These are phyloP conservation scores for Petrea volubilis DNA, from an alignment of 257 asterid genomes.

Conservation along the genomic window DNA sequence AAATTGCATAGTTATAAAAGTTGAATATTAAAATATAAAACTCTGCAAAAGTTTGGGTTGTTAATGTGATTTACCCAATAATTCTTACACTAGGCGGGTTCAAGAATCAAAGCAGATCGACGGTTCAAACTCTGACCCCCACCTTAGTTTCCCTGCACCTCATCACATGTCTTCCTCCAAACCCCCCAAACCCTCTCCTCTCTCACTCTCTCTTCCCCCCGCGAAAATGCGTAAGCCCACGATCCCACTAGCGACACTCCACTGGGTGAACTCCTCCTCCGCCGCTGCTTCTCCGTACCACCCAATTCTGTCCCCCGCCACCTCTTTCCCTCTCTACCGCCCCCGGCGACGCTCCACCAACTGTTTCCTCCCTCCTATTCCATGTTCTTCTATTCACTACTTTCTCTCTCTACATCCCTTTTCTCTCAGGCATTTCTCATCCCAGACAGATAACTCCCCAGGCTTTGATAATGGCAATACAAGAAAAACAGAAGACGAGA, in stretches of 20 bases:
- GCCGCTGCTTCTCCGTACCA: constrained; percentile 36
- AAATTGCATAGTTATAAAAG: no score
- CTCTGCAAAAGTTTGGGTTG: no score
- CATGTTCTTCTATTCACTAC: neutral
- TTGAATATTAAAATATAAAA: no score
- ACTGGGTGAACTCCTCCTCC: constrained; percentile 47
- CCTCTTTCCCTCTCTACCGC: constrained; percentile 22
- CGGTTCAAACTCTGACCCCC: constrained; percentile 20
- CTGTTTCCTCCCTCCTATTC: constrained; percentile 7
- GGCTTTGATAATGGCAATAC: constrained; percentile 2
- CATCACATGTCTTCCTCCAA: constrained; percentile 19
- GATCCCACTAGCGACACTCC: constrained; percentile 39
- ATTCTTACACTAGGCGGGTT: no score
- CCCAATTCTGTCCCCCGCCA: constrained; percentile 23
- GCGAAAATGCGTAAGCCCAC: constrained; percentile 63
- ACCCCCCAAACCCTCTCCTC: constrained; percentile 33
- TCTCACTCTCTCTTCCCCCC: neutral
- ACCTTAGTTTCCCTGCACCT: constrained; percentile 14
- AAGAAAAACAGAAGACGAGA: constrained; percentile 30
- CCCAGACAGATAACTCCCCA: constrained; percentile 18
- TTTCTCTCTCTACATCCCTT: neutral
- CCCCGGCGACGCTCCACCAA: constrained; percentile 15
- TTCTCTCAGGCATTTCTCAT: constrained; percentile 45
- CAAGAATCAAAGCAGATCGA: neutral
- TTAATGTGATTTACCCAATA: no score